Evolutionary conservation across 768 basidiomycete species (phyloP).

Genomic region (Psilocybe sp.): DNA sequence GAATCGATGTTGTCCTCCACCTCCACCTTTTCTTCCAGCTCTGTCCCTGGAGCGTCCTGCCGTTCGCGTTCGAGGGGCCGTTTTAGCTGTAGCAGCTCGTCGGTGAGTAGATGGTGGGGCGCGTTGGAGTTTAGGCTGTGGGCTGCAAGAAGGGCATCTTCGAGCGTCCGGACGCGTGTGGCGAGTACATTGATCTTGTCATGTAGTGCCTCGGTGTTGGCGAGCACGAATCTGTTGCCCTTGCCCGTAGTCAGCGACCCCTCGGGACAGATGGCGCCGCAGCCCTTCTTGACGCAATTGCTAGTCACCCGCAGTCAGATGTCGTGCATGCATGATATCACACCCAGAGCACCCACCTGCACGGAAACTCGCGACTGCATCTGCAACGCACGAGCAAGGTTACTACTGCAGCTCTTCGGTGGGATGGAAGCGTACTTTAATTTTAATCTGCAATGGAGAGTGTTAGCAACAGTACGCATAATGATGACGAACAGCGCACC

Average conservation of each 20-base stretch:
- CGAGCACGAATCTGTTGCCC: slow-evolving; percentile 71
- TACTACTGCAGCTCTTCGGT: slow-evolving; percentile 1
- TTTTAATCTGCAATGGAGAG: slow-evolving; percentile 47
- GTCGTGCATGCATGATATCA: slow-evolving; percentile 9
- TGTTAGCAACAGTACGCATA: slow-evolving; percentile 11
- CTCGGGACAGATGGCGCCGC: slow-evolving; percentile 64
- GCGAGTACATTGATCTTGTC: slow-evolving; percentile 63
- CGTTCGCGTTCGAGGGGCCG: slow-evolving; percentile 64
- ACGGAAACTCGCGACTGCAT: slow-evolving; percentile 66
- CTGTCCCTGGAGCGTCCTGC: slow-evolving; percentile 28
- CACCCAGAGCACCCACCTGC: slow-evolving; percentile 38
- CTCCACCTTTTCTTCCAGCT: slow-evolving; percentile 42
- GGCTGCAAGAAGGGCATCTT: slow-evolving; percentile 59
- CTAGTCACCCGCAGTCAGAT: slow-evolving; percentile 17
- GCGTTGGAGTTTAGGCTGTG: slow-evolving; percentile 46
- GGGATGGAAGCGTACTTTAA: slow-evolving; percentile 46
- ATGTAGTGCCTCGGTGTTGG: slow-evolving; percentile 67
- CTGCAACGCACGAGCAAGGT: slow-evolving; percentile 27
- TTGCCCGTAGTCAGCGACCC: slow-evolving; percentile 72
- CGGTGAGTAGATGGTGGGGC: slow-evolving; percentile 55
- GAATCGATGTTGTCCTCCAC: slow-evolving; percentile 57
- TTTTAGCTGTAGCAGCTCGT: slow-evolving; percentile 64
- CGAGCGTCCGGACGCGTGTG: slow-evolving; percentile 62
- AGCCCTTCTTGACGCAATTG: slow-evolving; percentile 59
- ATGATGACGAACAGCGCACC: slow-evolving; percentile 33